Evolutionary conservation across 2,329 filamentous ascomycete species (phyloP).

Genomic region (Aspergillus terreus): DNA sequence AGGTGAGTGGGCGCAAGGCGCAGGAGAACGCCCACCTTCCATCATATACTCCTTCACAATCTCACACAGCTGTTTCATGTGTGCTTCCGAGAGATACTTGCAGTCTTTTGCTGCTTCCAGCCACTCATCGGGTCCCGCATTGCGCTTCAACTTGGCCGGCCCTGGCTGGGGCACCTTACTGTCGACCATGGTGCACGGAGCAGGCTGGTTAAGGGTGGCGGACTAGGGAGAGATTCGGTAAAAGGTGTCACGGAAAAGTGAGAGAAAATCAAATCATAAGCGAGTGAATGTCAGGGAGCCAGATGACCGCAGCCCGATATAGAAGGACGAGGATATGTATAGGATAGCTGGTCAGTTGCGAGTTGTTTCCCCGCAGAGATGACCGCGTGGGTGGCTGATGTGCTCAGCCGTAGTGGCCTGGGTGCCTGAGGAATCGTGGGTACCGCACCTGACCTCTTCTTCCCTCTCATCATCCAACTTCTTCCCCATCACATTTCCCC

Average conservation of each 20-base stretch:
- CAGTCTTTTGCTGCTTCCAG: slow-evolving; percentile 94
- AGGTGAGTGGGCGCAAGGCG: slow-evolving; percentile 4
- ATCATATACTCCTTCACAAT: slow-evolving; percentile 98
- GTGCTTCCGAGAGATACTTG: slow-evolving; percentile 89
- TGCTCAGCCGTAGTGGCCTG: not conserved
- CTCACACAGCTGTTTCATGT: slow-evolving; percentile 99
- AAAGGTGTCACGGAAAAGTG: not conserved
- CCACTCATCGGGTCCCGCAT: slow-evolving; percentile 92
- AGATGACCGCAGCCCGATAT: not conserved
- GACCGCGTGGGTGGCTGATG: not conserved
- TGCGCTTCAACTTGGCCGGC: slow-evolving; percentile 76
- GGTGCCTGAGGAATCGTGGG: not conserved
- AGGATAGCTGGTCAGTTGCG: not conserved
- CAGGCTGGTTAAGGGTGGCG: not conserved
- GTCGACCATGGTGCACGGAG: slow-evolving; percentile 33
- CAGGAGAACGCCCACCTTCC: slow-evolving; percentile 64
- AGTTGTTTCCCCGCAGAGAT: not conserved
- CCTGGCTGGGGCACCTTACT: slow-evolving; percentile 79
- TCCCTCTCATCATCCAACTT: not conserved
- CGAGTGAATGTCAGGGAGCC: too few species aligned
- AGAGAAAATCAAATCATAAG: not conserved
- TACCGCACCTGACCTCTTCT: not conserved
- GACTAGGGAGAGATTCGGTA: not conserved
- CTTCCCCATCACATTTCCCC: not conserved
- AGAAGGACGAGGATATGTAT: not conserved